Evolutionary conservation across 2,329 filamentous ascomycete genomes (phyloP).

Genomic region (Tolypocladium inflatum): DNA sequence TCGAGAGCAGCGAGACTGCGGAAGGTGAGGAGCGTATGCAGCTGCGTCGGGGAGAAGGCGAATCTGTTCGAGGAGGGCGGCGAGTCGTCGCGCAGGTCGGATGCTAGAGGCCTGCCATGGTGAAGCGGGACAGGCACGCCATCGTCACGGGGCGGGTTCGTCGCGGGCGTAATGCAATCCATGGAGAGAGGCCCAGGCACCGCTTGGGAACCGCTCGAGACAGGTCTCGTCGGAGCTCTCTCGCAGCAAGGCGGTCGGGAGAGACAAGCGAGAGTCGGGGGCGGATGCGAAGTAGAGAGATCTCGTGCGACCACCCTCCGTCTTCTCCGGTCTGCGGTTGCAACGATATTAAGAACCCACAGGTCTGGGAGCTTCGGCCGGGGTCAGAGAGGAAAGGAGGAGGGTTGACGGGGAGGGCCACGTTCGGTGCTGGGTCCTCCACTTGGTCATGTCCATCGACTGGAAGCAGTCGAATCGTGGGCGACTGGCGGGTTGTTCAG

Average conservation of each 20-base stretch:
- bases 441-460: background rate
- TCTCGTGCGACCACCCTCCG: background rate
- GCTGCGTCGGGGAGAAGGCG: slow-evolving; percentile 42
- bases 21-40: slow-evolving; percentile 43
- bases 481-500: background rate
- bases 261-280: background rate
- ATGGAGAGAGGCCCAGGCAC: background rate
- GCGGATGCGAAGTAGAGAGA: too few species aligned
- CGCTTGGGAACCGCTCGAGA: background rate
- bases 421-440: background rate
- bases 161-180: slow-evolving; percentile 2
- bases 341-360: background rate
- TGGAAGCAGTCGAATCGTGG: background rate
- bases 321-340: background rate
- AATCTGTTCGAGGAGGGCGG: slow-evolving; percentile 32
- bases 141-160: slow-evolving; percentile 1
- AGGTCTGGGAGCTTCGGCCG: background rate
- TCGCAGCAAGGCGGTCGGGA: background rate
- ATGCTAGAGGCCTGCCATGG: slow-evolving; percentile 3
- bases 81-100: slow-evolving; percentile 16
- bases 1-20: slow-evolving; percentile 38
- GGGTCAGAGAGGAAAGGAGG: background rate
- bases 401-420: background rate
- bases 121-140: slow-evolving; percentile 3
- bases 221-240: background rate